Base-by-base conservation (phyloP, 2,329 filamentous ascomycete genomes). In the Cladophialophora bantiana region DNA sequence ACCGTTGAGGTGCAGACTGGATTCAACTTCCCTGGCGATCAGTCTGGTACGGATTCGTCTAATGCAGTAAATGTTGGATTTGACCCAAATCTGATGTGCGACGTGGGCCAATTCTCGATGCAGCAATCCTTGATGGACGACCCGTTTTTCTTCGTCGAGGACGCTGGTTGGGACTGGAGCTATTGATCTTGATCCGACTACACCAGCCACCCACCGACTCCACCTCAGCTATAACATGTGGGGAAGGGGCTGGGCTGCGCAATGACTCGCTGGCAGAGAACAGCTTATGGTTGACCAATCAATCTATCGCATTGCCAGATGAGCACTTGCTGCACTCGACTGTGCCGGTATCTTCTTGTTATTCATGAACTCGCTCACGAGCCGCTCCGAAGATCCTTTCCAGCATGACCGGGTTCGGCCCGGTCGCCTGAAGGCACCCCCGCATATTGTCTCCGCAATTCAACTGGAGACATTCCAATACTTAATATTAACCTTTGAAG, bases 131-230 rank as follows among this genome's bases (percentile, higher is more conserved):
- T 60, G 35, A 60, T 60, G 62, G 62, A 65, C 32, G 56, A 60
- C 35, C 62, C 62, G 5, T 65, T 65, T 20, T 60, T 54, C 31
- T 36, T 65, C 7, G 12, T 48, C 31, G 40, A 65, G 20, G 35
- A 59, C 32, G 48, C 15, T 20, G 62, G 53, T 36, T 65, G 62
- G 62, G 50, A 59, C n/a, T 59, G 62, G 54, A 64, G 53, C 35
- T 55, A 62, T 34, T 62, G 42, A 62, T 26, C 45, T 50, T 50
- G 45, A 15, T 15, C 38, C 38, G 38, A 6, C 15, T 15, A 12
- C 18, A 26, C 7, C 45, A 9, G 1, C 52, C 18, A 26, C 26
- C 26, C 26, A 26, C 26, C 26, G 26, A 3, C 26, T 26, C 26
- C 26, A 26, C 26, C 26, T 26, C 26, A 26, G 26, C 26, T 26